Conservation (phyloP, 257 asterid species). For the Henckelia pumila region DNA sequence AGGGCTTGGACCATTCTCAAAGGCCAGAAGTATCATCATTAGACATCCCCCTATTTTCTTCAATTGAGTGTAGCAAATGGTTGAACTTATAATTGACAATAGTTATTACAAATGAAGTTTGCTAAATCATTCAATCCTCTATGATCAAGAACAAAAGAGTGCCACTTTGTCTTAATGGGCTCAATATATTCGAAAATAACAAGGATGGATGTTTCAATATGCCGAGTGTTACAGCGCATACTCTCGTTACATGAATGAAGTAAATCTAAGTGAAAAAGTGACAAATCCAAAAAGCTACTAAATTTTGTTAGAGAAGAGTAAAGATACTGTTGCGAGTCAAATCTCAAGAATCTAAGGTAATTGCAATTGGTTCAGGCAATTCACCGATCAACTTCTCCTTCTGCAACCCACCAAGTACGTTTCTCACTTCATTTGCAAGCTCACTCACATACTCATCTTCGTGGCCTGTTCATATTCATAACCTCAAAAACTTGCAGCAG, state of each 20-base stretch:
- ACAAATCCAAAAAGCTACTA: not conserved
- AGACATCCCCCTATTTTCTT: conserved; percentile 21
- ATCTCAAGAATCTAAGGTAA: conserved; percentile 43
- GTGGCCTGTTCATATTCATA: conserved; percentile 43
- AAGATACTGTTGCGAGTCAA: conserved; percentile 16
- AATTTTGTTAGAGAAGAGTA: conserved; percentile 23
- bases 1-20: conserved; percentile 97
- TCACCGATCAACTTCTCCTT: conserved; percentile 41
- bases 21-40: conserved; percentile 89
- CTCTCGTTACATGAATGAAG: not conserved
- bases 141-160: not conserved
- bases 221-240: not conserved
- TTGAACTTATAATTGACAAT: not conserved
- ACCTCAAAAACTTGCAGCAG: not conserved
- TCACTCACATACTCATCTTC: conserved; percentile 75
- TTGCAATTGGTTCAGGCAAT: conserved; percentile 52
- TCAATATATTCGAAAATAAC: not conserved
- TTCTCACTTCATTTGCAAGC: conserved; percentile 84
- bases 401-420: conserved; percentile 44
- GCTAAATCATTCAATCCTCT: not conserved
- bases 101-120: too few species aligned
- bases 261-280: not conserved
- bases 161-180: not conserved
- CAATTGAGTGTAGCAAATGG: not conserved
- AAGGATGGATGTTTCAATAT: not conserved